Evolutionary conservation across 176 grass and related monocot species (phyloP).

Genomic region (Eragrostis curvula): DNA sequence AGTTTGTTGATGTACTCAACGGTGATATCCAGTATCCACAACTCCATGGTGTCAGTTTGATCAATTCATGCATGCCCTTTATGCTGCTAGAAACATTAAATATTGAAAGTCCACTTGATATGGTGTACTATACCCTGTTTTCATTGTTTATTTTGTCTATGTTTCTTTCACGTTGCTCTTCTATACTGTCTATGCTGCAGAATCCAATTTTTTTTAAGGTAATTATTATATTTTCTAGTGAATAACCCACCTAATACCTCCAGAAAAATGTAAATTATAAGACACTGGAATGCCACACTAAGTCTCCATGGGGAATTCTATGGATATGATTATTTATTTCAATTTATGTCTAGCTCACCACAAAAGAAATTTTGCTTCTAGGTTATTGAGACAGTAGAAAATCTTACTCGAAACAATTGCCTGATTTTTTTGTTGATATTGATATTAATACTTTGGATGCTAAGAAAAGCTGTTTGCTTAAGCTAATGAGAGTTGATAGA

Average conservation of each 20-base stretch:
- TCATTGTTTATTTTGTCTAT: too few species aligned
- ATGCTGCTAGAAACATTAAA: too few species aligned
- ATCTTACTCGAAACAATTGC: constrained; percentile 13
- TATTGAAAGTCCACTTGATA: too few species aligned
- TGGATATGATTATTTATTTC: neutral
- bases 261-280: constrained; percentile 1
- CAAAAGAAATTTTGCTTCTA: constrained; percentile 9
- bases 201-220: too few species aligned
- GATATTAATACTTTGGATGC: neutral
- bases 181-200: too few species aligned
- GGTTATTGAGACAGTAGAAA: neutral
- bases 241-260: neutral
- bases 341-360: neutral
- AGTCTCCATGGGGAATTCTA: neutral
- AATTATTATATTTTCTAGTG: constrained; percentile 7
- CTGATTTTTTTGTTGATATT: constrained; percentile 20
- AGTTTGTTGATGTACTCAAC: too few species aligned
- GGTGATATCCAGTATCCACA: too few species aligned
- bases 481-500: neutral
- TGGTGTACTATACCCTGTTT: too few species aligned
- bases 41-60: neutral
- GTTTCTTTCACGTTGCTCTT: too few species aligned
- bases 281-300: constrained; percentile 4
- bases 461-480: constrained; percentile 23
- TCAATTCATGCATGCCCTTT: too few species aligned